Evolutionary conservation across 371 early-diverging fungal genomes (phyloP), one percentile per base, ranked within the genome.

Genomic region (Phascolomyces articulosus): DNA sequence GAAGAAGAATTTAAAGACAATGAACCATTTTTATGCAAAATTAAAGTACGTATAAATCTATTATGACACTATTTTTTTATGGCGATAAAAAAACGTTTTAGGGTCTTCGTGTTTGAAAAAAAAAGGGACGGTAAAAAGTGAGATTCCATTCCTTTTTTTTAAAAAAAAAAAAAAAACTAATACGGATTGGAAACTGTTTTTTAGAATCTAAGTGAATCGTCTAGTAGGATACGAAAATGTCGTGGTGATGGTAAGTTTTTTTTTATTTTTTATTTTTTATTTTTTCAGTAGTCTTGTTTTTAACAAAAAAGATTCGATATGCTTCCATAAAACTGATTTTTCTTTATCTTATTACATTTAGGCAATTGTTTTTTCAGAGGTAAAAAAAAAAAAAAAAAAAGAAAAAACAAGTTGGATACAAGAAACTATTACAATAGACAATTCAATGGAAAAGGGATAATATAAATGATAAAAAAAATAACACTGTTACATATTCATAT

Each of bases 331-430:
- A n/a, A n/a, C n/a, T n/a, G n/a, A n/a, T n/a, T n/a, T n/a, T n/a
- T n/a, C n/a, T n/a, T n/a, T n/a, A n/a, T n/a, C n/a, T n/a, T n/a
- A n/a, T n/a, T n/a, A n/a, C n/a, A 41, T 47, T 44, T 65, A 89
- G 89, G 90, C 51, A 90, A 89, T 57, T 90, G 91, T 61, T 90
- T 90, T 58, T 90, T 86, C 70, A 64, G 90, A 85, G 90, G 90
- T 87, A 85, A 44, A 15, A 41, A n/a, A 41, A 41, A 41, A 15
- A 41, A 3, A n/a, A 28, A 54, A 53, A 53, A 24, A 40, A 40
- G 26, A 41, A 40, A 23, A 47, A n/a, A 34, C 28, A 49, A 9
- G 41, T 16, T 41, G 13, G 4, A 41, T n/a, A 18, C 16, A 13
- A 44, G 16, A n/a, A n/a, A n/a, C n/a, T n/a, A n/a, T n/a, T n/a